Evolutionary conservation across 2,329 filamentous ascomycete genomes (phyloP), one percentile per base, ranked within the genome.

Genomic region (Colletotrichum incanum): DNA sequence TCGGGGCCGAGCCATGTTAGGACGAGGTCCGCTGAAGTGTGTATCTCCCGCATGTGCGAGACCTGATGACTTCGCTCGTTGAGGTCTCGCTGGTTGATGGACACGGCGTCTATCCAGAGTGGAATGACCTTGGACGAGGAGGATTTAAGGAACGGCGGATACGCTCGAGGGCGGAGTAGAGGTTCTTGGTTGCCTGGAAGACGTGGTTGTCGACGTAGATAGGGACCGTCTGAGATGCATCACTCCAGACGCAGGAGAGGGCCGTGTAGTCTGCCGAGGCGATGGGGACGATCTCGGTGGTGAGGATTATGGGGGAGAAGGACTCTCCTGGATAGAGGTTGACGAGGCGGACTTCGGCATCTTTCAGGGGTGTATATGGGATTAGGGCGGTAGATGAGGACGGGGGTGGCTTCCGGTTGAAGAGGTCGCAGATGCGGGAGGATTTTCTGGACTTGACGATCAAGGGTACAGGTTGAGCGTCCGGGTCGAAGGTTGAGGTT

Each of bases 161-260:
- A 41, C 74, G 73, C 26, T 54, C 39, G 1, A 77, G 66, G 20
- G 31, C 58, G 6, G 16, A 28, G 23, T 56, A 39, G 14, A 68
- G 56, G 20, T 52, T 68, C 4, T 31, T 52, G 1, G 63, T 56
- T 7, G 75, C 63, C 0, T 12, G 18, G n/a, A 75, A 67, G 2
- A 49, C 4, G 12, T 55, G 11, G 6, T 55, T 66, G 18, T 75
- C 60, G 37, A 76, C 41, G 0, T 5, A 11, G 9, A 76, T 41
- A 3, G 58, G 37, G 2, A 61, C 12, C 1, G 65, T 31, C 20
- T 69, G 60, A 3, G 59, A 26, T 41, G 41, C 28, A 9, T 74
- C 61, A 0, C 73, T 75, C 76, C 76, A 75, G 52, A 67, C 69
- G 49, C 76, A 77, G 12, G 76, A 77, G 5, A 77, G 65, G 1